Conservation (phyloP, 139 green algal genomes). For the Coccomyxa sp. region DNA sequence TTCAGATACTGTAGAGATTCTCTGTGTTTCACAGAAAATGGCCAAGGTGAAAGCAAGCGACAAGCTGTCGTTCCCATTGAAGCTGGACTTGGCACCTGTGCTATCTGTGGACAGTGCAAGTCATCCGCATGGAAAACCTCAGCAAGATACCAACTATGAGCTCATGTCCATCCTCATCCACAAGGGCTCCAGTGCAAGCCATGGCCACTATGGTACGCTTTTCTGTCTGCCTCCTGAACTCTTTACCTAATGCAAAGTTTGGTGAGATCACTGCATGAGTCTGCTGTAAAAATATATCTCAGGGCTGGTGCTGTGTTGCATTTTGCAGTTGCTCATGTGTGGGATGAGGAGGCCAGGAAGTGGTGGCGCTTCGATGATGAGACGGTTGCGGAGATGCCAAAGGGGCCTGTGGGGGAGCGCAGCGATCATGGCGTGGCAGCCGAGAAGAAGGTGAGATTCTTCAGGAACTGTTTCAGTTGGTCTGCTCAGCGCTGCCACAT, state of each 20-base stretch:
- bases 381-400: slow-evolving; percentile 43
- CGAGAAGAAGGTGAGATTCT: slow-evolving; percentile 4
- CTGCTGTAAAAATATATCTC: too few relatives aligned
- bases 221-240: background rate
- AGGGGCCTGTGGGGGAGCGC: slow-evolving; percentile 31
- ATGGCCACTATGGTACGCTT: slow-evolving; percentile 73
- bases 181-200: slow-evolving; percentile 67
- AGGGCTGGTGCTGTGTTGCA: background rate
- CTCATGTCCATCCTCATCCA: slow-evolving; percentile 82
- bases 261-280: too few relatives aligned
- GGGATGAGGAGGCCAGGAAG: slow-evolving; percentile 15
- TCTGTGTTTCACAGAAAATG: slow-evolving; percentile 38
- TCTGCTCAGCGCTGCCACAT: background rate
- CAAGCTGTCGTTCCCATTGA: slow-evolving; percentile 73
- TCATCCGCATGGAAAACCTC: background rate
- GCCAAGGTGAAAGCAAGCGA: slow-evolving; percentile 76
- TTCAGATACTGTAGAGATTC: background rate
- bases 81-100: slow-evolving; percentile 50
- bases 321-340: slow-evolving; percentile 38
- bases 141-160: slow-evolving; percentile 44
- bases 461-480: slow-evolving; percentile 10
- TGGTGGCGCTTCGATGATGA: slow-evolving; percentile 93
- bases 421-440: slow-evolving; percentile 39
- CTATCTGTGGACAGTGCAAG: slow-evolving; percentile 11
- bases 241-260: too few relatives aligned